Base-by-base conservation (phyloP, 305 asterid species). In the Coffea humblotiana region DNA sequence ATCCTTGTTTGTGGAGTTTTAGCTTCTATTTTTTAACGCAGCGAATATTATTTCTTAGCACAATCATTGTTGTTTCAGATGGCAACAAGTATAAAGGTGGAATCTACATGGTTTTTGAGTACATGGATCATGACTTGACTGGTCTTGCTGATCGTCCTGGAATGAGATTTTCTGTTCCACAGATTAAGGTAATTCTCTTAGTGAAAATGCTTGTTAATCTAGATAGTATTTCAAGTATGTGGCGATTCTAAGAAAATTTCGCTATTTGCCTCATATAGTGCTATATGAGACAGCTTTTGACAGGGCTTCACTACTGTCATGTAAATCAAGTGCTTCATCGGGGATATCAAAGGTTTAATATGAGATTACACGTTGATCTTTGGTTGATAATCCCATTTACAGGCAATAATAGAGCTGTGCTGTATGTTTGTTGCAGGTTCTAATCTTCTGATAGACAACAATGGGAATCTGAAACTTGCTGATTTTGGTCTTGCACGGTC, bases 291-390 rank as follows among this genome's bases (percentile, higher is more conserved):
- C 99, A 95, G 89, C 97, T 95, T 81, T 83, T 95, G 90, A 95
- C 99, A 15, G 99, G 99, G 88, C 98, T 95, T 84, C 99, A 95
- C 90, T 95, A 95, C 90, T 95, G 99, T 86, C 98, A 95, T 85
- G 92, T 95, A 76, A 95, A 95, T 89, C 99, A 95, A 91, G 99
- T 95, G 84, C 98, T 95, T 87, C 99, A 95, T 89, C 94, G 99
- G 77, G 77, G 99, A 95, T 88, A 95, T 95, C 84, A 95, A 95
- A 95, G 99, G 99, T 95, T 79, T 75, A 74, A 21, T 78, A 79
- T 83, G 72, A 37, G 83, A 85, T 72, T 81, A 79, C 68, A 71
- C 75, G 49, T 60, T 82, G 60, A 47, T 61, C 83, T 77, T 67
- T 23, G 84, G 80, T 75, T 70, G 54, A 77, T 58, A 56, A 78